phyloP scores from a whole-genome alignment of 2,329 filamentous ascomycete genomes.

The Penicillium sp. region DNA sequence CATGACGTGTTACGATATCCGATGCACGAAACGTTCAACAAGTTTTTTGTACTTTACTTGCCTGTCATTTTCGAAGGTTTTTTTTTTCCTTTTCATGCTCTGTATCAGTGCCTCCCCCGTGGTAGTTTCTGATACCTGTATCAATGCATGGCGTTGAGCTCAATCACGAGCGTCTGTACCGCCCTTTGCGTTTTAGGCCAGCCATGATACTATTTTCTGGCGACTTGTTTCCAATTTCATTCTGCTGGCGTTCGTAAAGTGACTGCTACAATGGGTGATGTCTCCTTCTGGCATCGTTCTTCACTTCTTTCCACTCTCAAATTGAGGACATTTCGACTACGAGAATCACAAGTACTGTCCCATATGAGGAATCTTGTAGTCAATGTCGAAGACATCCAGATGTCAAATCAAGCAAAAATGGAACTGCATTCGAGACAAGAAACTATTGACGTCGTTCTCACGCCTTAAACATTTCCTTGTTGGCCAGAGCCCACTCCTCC shows the following conservation, averaged over 20 bases:
- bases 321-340: too few species aligned
- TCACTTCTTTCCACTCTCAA: not conserved
- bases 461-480: slow-evolving; percentile 28
- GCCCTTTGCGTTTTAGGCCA: not conserved
- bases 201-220: not conserved
- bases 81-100: not conserved
- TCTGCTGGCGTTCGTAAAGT: not conserved
- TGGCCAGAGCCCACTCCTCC: slow-evolving; percentile 37
- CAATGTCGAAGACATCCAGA: not conserved
- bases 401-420: not conserved
- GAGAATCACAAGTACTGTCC: too few species aligned
- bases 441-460: not conserved
- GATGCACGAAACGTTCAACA: not conserved
- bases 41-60: not conserved
- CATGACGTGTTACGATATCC: slow-evolving; percentile 6
- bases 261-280: not conserved
- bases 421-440: not conserved
- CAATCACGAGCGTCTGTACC: not conserved
- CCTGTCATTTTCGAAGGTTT: too few species aligned
- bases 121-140: slow-evolving; percentile 4
- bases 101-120: not conserved
- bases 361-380: too few species aligned
- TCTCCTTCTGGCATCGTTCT: not conserved
- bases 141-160: slow-evolving; percentile 5
- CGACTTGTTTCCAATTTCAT: not conserved